phyloP scores from a whole-genome alignment of 768 basidiomycete species.

The Mycena albidolilacea region DNA sequence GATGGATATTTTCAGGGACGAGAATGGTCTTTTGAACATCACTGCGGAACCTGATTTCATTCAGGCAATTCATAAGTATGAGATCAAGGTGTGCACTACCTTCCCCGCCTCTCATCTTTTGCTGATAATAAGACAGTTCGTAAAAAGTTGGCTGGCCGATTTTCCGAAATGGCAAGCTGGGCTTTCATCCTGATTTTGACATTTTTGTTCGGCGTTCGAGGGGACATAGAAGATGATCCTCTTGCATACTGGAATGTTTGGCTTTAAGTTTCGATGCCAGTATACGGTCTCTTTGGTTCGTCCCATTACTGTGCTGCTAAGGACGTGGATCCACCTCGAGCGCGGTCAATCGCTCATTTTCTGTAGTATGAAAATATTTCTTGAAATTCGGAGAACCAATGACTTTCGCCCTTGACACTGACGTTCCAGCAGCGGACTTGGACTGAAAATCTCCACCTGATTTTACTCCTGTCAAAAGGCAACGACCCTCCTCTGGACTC shows the following conservation, averaged over 20 bases:
- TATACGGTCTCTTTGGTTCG: too few relatives aligned
- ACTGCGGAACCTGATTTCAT: constrained; percentile 29
- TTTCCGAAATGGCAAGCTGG: constrained; percentile 29
- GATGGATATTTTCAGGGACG: constrained; percentile 25
- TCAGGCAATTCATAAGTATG: constrained; percentile 30
- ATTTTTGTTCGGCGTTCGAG: constrained; percentile 14
- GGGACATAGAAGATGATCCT: not conserved
- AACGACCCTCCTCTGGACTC: too few relatives aligned
- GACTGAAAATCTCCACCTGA: too few relatives aligned
- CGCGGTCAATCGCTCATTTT: too few relatives aligned
- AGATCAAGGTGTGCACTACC: constrained; percentile 19
- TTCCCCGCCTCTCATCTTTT: not conserved
- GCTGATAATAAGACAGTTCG: constrained; percentile 20
- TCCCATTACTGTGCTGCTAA: too few relatives aligned
- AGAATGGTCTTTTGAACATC: constrained; percentile 34
- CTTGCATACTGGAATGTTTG: constrained; percentile 2
- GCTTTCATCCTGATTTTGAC: constrained; percentile 23
- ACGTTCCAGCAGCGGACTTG: too few relatives aligned
- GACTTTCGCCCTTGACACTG: too few relatives aligned
- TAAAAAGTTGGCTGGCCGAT: constrained; percentile 34
- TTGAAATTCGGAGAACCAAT: too few relatives aligned
- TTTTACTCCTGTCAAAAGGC: too few relatives aligned
- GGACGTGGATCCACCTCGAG: too few relatives aligned
- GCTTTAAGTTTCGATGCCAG: too few relatives aligned
- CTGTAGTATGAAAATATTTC: too few relatives aligned